phyloP scores from a whole-genome alignment of 208 protist genomes.

The Endotrypanum monterogeii region DNA sequence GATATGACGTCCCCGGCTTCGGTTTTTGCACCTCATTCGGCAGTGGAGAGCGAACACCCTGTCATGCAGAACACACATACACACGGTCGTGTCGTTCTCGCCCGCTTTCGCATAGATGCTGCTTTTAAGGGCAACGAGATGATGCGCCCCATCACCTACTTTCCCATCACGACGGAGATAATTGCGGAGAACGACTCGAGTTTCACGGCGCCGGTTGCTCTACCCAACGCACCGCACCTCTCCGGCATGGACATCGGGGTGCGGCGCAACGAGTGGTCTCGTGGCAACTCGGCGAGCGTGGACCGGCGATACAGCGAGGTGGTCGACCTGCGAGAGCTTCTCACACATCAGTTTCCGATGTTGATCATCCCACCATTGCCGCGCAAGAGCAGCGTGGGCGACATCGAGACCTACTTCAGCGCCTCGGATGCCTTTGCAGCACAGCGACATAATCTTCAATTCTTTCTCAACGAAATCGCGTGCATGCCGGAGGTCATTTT shows the following conservation, averaged over 20 bases:
- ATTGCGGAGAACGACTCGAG: slow-evolving; percentile 41
- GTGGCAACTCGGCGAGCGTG: slow-evolving; percentile 45
- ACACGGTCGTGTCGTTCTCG: slow-evolving; percentile 34
- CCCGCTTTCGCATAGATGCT: slow-evolving; percentile 49
- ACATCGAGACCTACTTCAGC: slow-evolving; percentile 74
- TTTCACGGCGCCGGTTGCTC: slow-evolving; percentile 53
- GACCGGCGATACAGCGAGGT: slow-evolving; percentile 87
- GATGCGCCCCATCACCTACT: slow-evolving; percentile 73
- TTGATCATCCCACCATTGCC: slow-evolving; percentile 83
- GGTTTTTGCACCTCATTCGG: slow-evolving; percentile 2
- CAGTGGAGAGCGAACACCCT: slow-evolving; percentile 7
- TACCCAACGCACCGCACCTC: slow-evolving; percentile 47
- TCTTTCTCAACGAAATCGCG: slow-evolving; percentile 76
- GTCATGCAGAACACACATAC: slow-evolving; percentile 8
- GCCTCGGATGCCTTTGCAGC: slow-evolving; percentile 48
- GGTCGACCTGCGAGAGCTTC: slow-evolving; percentile 62
- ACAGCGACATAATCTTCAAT: slow-evolving; percentile 63
- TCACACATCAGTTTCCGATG: slow-evolving; percentile 72
- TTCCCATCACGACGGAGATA: slow-evolving; percentile 65
- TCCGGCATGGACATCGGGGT: slow-evolving; percentile 43
- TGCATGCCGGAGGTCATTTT: slow-evolving; percentile 75
- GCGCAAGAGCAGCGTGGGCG: slow-evolving; percentile 60
- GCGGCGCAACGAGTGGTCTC: slow-evolving; percentile 56
- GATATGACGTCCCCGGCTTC: neutral
- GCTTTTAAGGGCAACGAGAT: slow-evolving; percentile 56